Base-by-base conservation (phyloP, 352 stramenopile genomes). In the Globisporangium orthogonon region DNA sequence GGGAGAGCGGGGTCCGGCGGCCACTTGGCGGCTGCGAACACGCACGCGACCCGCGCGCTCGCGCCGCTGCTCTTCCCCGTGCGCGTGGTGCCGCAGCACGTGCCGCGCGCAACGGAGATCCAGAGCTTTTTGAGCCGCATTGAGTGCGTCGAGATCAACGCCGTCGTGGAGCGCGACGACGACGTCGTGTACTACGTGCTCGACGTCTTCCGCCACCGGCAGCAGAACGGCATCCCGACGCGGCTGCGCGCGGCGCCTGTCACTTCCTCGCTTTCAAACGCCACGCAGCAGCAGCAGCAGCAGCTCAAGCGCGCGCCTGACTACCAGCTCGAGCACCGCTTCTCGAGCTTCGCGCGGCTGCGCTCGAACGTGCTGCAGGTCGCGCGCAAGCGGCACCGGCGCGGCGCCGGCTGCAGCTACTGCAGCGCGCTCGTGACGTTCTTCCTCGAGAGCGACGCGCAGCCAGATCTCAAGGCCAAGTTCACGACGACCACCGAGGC, bases 251-350 rank as follows among this genome's bases (percentile, higher is more conserved):
- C 18, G 11, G 37, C 37, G 2, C 37, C 37, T 1, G 3, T 13
- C 9, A 4, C 35, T 41, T 41, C 35, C 7, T 43, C 37, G 11
- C 4, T 13, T 3, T 13, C 37, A 13, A 15, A 10, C 1, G 4
- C 37, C 7, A 17, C 37, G 37, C 37, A 17, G 37, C 11, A 10
- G 11, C 37, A 17, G 37, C 11, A 10, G 11, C 2, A 10, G 13
- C 37, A 43, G 3, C 37, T 17, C 37, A 43, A 43, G 37, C 37
- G 10, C 11, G 37, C 13, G 10, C 37, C 76, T 0, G 78, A 85
- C 52, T 86, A 79, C 65, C 71, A 75, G 56, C 75, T 89, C 51
- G 71, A 83, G 56, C 73, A 86, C 50, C 74, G 78, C 14, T 89
- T 83, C 58, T 89, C 78, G 50, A 86, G 63, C 50, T 89, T 89